phyloP scores from a whole-genome alignment of 768 basidiomycete genomes.

The Suillus fuscotomentosus region DNA sequence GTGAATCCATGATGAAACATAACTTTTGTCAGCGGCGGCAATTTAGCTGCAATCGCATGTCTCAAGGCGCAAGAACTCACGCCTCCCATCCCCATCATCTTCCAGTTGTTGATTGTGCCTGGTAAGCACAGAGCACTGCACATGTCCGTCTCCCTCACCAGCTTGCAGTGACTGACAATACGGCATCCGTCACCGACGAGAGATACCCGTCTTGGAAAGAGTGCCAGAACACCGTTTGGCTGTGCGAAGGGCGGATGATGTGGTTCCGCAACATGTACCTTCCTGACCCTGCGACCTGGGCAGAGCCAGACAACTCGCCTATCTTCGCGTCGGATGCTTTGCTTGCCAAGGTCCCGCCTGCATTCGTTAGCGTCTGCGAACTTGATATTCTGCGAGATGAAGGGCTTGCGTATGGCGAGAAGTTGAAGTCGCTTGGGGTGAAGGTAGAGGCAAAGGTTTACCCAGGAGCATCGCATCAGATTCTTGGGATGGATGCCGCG shows the following conservation, averaged over 20 bases:
- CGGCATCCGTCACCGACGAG: slow-evolving; percentile 41
- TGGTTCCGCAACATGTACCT: slow-evolving; percentile 74
- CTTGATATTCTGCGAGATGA: slow-evolving; percentile 68
- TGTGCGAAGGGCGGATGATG: slow-evolving; percentile 59
- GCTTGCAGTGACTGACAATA: slow-evolving; percentile 59
- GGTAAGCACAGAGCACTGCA: slow-evolving; percentile 13
- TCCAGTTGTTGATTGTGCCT: slow-evolving; percentile 71
- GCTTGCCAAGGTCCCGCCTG: slow-evolving; percentile 48
- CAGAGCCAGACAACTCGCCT: slow-evolving; percentile 69
- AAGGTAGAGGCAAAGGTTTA: slow-evolving; percentile 55
- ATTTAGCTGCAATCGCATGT: slow-evolving; percentile 63
- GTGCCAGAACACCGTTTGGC: slow-evolving; percentile 57
- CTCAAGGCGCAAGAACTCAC: slow-evolving; percentile 54
- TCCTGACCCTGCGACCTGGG: slow-evolving; percentile 55
- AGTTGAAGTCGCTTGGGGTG: slow-evolving; percentile 51
- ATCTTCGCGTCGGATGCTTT: slow-evolving; percentile 61
- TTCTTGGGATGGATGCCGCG: slow-evolving; percentile 67
- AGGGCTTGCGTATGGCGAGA: slow-evolving; percentile 61
- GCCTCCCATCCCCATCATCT: slow-evolving; percentile 54
- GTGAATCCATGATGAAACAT: not conserved
- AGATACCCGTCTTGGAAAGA: slow-evolving; percentile 52
- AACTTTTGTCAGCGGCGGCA: slow-evolving; percentile 52
- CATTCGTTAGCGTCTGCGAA: slow-evolving; percentile 65
- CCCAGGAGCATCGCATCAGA: slow-evolving; percentile 59
- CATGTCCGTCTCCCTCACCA: not conserved